Conservation (phyloP, 106 monocot species). For the Dioscorea dumetorum region DNA sequence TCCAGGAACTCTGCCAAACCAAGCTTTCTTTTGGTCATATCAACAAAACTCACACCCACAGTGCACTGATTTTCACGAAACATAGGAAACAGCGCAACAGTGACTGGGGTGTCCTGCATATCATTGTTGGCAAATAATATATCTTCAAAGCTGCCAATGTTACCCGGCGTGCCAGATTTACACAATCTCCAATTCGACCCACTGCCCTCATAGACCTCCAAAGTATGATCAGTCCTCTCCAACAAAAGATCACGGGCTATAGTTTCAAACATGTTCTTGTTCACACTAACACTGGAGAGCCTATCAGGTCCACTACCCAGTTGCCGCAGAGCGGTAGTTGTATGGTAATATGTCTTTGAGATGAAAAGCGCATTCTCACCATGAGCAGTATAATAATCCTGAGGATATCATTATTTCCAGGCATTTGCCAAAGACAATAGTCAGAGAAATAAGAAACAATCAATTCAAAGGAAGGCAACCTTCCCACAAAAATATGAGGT, state of each 20-base stretch:
- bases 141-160: constrained; percentile 92
- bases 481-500: too few relatives aligned
- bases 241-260: constrained; percentile 85
- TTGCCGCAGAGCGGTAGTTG: constrained; percentile 77
- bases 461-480: too few relatives aligned
- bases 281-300: constrained; percentile 76
- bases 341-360: constrained; percentile 93
- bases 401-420: not conserved
- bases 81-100: constrained; percentile 58
- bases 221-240: constrained; percentile 81
- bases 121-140: constrained; percentile 97
- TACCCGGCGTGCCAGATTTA: constrained; percentile 88
- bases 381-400: constrained; percentile 98
- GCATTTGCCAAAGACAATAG: too few relatives aligned
- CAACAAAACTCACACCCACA: constrained; percentile 80
- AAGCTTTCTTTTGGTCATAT: constrained; percentile 67
- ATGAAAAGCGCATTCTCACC: constrained; percentile 90
- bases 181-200: constrained; percentile 87
- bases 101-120: constrained; percentile 96
- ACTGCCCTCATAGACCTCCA: constrained; percentile 97
- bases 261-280: constrained; percentile 91
- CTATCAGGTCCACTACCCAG: constrained; percentile 65
- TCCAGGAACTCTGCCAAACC: constrained; percentile 92
- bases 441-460: too few relatives aligned
- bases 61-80: constrained; percentile 70